These are phyloP conservation scores for Trichoderma breve DNA, from an alignment of 2,329 filamentous ascomycete genomes.

Conservation along the genomic window DNA sequence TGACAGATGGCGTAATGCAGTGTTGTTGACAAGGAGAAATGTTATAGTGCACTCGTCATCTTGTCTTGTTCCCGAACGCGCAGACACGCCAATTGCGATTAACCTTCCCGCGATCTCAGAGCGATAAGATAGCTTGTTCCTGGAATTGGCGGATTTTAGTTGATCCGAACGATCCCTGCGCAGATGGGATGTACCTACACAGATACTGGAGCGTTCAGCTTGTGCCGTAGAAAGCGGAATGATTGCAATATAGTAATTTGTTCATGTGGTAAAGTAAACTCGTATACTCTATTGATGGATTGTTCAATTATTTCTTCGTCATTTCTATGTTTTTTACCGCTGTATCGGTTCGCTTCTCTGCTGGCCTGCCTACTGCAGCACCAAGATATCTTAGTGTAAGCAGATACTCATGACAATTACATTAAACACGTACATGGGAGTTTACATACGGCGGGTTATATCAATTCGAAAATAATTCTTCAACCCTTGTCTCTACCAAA, in stretches of 20 bases:
- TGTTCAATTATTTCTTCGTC: not conserved
- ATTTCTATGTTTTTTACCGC: not conserved
- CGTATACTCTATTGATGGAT: not conserved
- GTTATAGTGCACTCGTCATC: constrained; percentile 13
- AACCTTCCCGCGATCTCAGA: constrained; percentile 15
- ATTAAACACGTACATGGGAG: not conserved
- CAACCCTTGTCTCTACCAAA: not conserved
- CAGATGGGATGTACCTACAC: too few relatives aligned
- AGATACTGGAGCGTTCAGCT: too few relatives aligned
- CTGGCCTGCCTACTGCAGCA: too few relatives aligned
- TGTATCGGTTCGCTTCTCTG: not conserved
- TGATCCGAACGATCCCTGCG: not conserved
- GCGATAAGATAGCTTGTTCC: constrained; percentile 14
- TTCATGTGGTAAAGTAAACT: not conserved
- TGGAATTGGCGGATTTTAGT: constrained; percentile 3
- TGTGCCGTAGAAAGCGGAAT: not conserved
- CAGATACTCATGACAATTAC: not conserved
- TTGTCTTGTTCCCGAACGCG: constrained; percentile 7
- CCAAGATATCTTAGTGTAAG: not conserved
- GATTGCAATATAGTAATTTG: not conserved
- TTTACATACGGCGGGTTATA: not conserved
- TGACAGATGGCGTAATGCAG: not conserved
- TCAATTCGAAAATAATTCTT: not conserved
- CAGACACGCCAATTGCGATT: constrained; percentile 14
- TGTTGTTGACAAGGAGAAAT: not conserved